Conservation (phyloP, 2,329 filamentous ascomycete species). For the Lachnellula suecica region DNA sequence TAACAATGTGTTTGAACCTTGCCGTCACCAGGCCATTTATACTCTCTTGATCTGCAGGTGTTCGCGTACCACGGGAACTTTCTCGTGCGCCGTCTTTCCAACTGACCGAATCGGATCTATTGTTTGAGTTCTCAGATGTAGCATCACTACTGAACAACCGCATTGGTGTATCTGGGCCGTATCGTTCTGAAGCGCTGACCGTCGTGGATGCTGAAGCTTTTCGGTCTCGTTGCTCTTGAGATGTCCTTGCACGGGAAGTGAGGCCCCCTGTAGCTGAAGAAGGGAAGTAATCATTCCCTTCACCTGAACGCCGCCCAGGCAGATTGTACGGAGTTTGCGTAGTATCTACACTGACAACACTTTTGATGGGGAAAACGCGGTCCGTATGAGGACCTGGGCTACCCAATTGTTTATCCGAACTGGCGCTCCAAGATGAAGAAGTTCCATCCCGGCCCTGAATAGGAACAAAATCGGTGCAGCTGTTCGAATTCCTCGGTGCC, state of each 20-base stretch:
- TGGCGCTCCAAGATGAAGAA: slow-evolving; percentile 16
- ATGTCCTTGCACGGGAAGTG: too few species aligned
- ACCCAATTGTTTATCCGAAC: slow-evolving; percentile 18
- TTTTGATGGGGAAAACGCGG: slow-evolving; percentile 30
- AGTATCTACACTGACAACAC: slow-evolving; percentile 28
- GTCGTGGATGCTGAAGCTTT: slow-evolving; percentile 13
- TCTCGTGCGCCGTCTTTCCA: slow-evolving; percentile 1
- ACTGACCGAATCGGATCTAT: slow-evolving; percentile 6
- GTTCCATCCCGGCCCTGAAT: not conserved
- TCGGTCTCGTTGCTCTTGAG: too few species aligned
- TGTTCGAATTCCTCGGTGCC: not conserved
- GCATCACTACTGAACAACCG: slow-evolving; percentile 28
- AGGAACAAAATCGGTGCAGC: not conserved
- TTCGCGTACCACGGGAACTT: slow-evolving; percentile 1
- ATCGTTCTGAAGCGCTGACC: slow-evolving; percentile 11
- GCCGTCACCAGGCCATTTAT: slow-evolving; percentile 54
- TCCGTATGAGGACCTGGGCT: slow-evolving; percentile 19
- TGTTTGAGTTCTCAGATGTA: slow-evolving; percentile 24
- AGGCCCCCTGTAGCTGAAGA: too few species aligned
- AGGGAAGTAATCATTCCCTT: slow-evolving; percentile 23
- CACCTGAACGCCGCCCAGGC: slow-evolving; percentile 13
- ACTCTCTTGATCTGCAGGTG: slow-evolving; percentile 8
- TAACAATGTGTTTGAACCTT: slow-evolving; percentile 76
- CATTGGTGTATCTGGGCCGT: slow-evolving; percentile 17
- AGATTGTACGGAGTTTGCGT: slow-evolving; percentile 22